Conservation (phyloP, 2,329 filamentous ascomycete species). For the Arthrinium phaeospermum region DNA sequence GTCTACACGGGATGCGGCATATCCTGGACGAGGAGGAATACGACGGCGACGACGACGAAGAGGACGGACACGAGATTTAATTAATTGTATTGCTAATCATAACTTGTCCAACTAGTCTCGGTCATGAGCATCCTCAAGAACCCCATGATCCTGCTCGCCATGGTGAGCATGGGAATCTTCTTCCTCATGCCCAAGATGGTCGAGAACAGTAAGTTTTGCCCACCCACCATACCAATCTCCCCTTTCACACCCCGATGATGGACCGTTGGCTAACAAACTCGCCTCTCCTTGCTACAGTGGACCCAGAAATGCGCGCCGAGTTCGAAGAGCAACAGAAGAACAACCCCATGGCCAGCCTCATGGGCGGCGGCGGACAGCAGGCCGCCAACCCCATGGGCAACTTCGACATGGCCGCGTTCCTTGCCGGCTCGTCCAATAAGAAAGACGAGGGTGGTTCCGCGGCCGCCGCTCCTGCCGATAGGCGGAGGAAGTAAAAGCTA, state of each 20-base stretch:
- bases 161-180: slow-evolving; percentile 82
- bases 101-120: slow-evolving; percentile 62
- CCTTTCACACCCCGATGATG: not conserved
- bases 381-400: slow-evolving; percentile 54
- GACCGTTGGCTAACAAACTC: not conserved
- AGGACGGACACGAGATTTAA: not conserved
- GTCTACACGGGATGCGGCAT: not conserved
- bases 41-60: not conserved
- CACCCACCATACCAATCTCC: not conserved
- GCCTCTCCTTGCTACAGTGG: slow-evolving; percentile 67
- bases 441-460: slow-evolving; percentile 43
- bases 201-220: slow-evolving; percentile 81
- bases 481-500: slow-evolving; percentile 43
- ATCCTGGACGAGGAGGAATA: not conserved
- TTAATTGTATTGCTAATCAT: not conserved
- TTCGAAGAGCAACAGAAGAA: slow-evolving; percentile 89
- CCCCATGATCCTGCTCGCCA: slow-evolving; percentile 93
- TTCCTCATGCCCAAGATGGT: slow-evolving; percentile 94
- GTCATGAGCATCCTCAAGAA: slow-evolving; percentile 86
- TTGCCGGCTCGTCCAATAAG: slow-evolving; percentile 60
- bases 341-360: slow-evolving; percentile 67
- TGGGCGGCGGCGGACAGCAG: slow-evolving; percentile 49
- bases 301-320: slow-evolving; percentile 92
- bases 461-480: slow-evolving; percentile 40
- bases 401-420: slow-evolving; percentile 69